Base-by-base conservation (phyloP, 2,329 filamentous ascomycete species). In the Aspergillus nomiae region DNA sequence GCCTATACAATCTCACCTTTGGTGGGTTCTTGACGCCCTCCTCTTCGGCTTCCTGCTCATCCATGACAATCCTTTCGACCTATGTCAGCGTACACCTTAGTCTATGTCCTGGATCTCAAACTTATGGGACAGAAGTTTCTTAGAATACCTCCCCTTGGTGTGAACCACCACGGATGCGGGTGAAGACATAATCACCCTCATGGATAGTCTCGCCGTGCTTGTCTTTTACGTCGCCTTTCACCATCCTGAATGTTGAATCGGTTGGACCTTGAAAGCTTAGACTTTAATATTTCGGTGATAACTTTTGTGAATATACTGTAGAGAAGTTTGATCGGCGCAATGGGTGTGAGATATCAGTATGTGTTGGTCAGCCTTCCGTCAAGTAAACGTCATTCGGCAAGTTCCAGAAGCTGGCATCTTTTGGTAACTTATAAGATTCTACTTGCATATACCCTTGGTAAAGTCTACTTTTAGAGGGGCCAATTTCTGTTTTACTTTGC, bases 21-120 rank as follows among this genome's bases (percentile, higher is more conserved):
- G 46, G 58, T n/a, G 58, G 58, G 53, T 59, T 46, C 16, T 59
- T 59, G 24, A 59, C 58, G 7, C 58, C 46, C 19, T 54, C 58
- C 7, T 59, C 14, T 24, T 59, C 58, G 9, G 58, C 58, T 54
- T 59, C 46, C 14, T 32, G 16, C 28, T 59, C 46, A 12, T 34
- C 28, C 9, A 19, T 54, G 8, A 59, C 46, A n/a, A 59, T 54
- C 9, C 53, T 59, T 21, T 59, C 46, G 11, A 54, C 46, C 46
- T 59, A 38, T 26, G 2, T 41, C n/a, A n/a, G 6, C 4, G 11
- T 8, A 11, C 0, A 11, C 8, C 26, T 28, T 28, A 41, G n/a
- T 8, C 28, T 9, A 14, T 4, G 2, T 8, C 21, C 2, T 3
- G 8, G 19, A 14, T 12, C 14, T 54, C 21, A 4, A 2, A 21